Percentiles rank a stretch among this genome's conserved stretches.
Evolutionary conservation across 1,284 basidiomycete genomes (phyloP).

Genomic region (Pyrrhoderma noxium): DNA sequence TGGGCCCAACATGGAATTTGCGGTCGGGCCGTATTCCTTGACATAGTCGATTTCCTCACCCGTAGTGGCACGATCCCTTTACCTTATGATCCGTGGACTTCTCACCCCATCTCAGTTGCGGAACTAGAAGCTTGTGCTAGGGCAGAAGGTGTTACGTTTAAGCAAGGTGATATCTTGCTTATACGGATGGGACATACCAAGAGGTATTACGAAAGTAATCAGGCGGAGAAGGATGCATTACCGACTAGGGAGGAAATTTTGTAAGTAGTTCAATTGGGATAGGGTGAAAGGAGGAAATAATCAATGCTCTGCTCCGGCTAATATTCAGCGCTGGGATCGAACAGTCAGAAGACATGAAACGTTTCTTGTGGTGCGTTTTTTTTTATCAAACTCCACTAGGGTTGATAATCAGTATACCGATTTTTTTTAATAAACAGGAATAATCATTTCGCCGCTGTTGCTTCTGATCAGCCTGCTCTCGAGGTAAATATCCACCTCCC

Average conservation of each 20-base stretch:
- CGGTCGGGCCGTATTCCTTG: slow-evolving; percentile 62
- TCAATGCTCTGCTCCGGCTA: too few species aligned
- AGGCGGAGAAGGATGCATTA: slow-evolving; percentile 43
- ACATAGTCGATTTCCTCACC: slow-evolving; percentile 50
- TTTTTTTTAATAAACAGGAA: slow-evolving; percentile 51
- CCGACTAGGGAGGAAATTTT: slow-evolving; percentile 40
- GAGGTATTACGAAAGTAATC: slow-evolving; percentile 42
- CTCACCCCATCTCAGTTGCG: slow-evolving; percentile 46
- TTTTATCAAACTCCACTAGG: too few species aligned
- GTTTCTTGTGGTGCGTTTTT: slow-evolving; percentile 50
- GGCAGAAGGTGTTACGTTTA: slow-evolving; percentile 51
- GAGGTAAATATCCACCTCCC: slow-evolving; percentile 51
- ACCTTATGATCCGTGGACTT: slow-evolving; percentile 61
- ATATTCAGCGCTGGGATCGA: slow-evolving; percentile 55
- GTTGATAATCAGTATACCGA: too few species aligned
- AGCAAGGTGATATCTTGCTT: slow-evolving; percentile 53
- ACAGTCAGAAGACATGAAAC: slow-evolving; percentile 64
- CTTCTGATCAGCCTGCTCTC: slow-evolving; percentile 66
- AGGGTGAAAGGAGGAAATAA: too few species aligned
- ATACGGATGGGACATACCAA: slow-evolving; percentile 61
- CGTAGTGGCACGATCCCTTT: slow-evolving; percentile 32
- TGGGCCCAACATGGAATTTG: slow-evolving; percentile 71
- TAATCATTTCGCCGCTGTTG: slow-evolving; percentile 70
- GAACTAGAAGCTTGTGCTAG: slow-evolving; percentile 58
- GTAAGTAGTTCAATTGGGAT: too few species aligned